Base-by-base conservation (phyloP, 2,329 filamentous ascomycete species). In the Aspergillus neotritici region DNA sequence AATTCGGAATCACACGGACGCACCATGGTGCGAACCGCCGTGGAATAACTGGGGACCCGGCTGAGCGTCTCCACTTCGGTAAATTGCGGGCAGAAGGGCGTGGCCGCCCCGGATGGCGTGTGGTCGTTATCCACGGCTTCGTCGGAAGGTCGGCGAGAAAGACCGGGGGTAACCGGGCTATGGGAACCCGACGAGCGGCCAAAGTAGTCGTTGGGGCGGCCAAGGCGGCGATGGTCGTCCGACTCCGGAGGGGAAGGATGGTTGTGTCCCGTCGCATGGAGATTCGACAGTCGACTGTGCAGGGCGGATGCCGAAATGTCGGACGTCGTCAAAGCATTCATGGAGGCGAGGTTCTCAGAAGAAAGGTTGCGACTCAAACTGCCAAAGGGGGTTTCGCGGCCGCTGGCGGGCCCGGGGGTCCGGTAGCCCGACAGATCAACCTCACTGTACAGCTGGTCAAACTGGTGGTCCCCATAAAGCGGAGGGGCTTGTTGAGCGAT, bases 381-480 rank as follows among this genome's bases (percentile, higher is more conserved):
- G 6, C 74, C 77, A 56, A 88, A 83, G 0, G 93, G 93, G 30
- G 88, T 96, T 61, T 79, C 88, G 44, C 87, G 77, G n/a, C 83
- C 83, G 41, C 86, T 70, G 41, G 63, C 63, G 30, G 79, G 71
- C 1, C 76, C 81, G 1, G 87, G 86, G 0, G 86, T 90, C 67
- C 89, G 83, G 62, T 90, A 86, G n/a, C 87, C 87, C 41, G 77
- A 81, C 7, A 80, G 76, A 55, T 95, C 87, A 44, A 96, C 78
- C 49, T 91, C 87, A 53, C 88, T 87, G 67, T 94, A 98, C 1
- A 97, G 75, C 62, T 87, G 84, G 63, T 98, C 93, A 17, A 97
- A 79, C 34, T 86, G 78, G 64, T 97, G 93, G 57, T 91, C 81
- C 47, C 88, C 89, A 57, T 98, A 98, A 31, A 89, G 81, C 0